These are phyloP conservation scores for Suillus decipiens DNA, from an alignment of 768 basidiomycete genomes.

Conservation along the genomic window DNA sequence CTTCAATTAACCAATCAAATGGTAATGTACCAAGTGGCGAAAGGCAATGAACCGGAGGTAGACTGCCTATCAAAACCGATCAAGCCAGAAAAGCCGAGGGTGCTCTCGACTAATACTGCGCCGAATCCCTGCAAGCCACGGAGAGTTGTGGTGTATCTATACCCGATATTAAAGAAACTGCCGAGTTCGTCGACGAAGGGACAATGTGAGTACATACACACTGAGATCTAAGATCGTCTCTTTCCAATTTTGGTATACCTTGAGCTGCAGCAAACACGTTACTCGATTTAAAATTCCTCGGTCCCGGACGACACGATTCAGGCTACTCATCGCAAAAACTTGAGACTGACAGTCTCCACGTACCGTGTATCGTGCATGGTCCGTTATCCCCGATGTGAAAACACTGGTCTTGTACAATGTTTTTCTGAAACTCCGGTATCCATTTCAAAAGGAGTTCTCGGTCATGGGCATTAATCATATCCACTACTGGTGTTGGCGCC, in stretches of 20 bases:
- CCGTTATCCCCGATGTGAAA: not conserved
- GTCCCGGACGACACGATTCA: not conserved
- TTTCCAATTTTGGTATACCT: not conserved
- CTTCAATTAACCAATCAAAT: slow-evolving; percentile 13
- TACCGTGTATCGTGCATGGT: too few relatives aligned
- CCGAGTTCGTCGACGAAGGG: slow-evolving; percentile 3
- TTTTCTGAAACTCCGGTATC: not conserved
- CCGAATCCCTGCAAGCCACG: slow-evolving; percentile 4
- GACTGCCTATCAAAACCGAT: slow-evolving; percentile 1
- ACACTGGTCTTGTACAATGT: not conserved
- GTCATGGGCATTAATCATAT: not conserved
- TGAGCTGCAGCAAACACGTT: not conserved
- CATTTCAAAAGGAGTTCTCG: not conserved
- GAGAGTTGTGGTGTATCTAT: slow-evolving; percentile 5
- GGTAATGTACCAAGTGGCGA: not conserved
- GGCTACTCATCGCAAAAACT: not conserved
- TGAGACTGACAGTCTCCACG: not conserved
- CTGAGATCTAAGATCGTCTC: slow-evolving; percentile 1
- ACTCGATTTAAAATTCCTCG: not conserved
- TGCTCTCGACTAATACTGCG: not conserved
- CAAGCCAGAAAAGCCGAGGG: slow-evolving; percentile 5
- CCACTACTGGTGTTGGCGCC: not conserved
- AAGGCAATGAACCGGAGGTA: not conserved
- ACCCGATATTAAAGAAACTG: slow-evolving; percentile 6
- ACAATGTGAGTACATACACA: not conserved